phyloP scores from a whole-genome alignment of 2,329 filamentous ascomycete species.

The Dendryphion nanum region DNA sequence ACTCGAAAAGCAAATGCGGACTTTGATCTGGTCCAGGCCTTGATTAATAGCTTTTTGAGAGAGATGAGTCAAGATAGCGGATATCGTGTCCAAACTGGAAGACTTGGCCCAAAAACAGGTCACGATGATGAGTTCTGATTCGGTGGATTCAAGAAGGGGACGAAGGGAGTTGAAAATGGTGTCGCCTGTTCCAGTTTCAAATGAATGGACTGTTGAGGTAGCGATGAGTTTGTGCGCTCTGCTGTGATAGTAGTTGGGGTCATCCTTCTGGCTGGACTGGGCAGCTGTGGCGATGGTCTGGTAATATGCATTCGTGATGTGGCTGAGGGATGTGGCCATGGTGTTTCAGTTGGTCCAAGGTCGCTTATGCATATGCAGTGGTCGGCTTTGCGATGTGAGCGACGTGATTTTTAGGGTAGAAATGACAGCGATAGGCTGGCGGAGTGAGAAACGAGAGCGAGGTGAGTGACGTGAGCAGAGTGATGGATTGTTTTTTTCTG shows the following conservation, averaged over 20 bases:
- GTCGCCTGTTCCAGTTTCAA: slow-evolving; percentile 47
- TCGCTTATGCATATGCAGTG: too few species aligned
- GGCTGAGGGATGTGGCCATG: too few species aligned
- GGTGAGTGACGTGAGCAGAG: too few species aligned
- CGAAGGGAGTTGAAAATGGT: slow-evolving; percentile 50
- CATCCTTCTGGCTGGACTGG: slow-evolving; percentile 22
- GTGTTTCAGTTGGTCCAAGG: too few species aligned
- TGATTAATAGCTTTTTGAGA: slow-evolving; percentile 47
- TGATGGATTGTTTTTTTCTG: too few species aligned
- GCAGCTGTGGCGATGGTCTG: slow-evolving; percentile 23
- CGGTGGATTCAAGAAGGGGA: slow-evolving; percentile 60
- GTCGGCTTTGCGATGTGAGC: too few species aligned
- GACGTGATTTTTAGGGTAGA: too few species aligned
- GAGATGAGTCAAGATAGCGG: slow-evolving; percentile 57
- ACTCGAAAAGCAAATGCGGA: slow-evolving; percentile 76
- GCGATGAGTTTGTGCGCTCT: slow-evolving; percentile 35
- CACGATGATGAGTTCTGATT: slow-evolving; percentile 68
- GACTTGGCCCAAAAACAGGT: slow-evolving; percentile 82
- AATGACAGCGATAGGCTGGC: too few species aligned
- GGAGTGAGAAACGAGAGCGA: too few species aligned
- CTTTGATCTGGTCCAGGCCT: slow-evolving; percentile 48
- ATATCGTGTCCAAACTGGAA: slow-evolving; percentile 57
- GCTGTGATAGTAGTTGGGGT: slow-evolving; percentile 42
- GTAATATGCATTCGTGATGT: slow-evolving; percentile 27
- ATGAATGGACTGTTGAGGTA: slow-evolving; percentile 32